Conservation (phyloP, 176 grass and related monocot genomes). For the Carex kokanica region DNA sequence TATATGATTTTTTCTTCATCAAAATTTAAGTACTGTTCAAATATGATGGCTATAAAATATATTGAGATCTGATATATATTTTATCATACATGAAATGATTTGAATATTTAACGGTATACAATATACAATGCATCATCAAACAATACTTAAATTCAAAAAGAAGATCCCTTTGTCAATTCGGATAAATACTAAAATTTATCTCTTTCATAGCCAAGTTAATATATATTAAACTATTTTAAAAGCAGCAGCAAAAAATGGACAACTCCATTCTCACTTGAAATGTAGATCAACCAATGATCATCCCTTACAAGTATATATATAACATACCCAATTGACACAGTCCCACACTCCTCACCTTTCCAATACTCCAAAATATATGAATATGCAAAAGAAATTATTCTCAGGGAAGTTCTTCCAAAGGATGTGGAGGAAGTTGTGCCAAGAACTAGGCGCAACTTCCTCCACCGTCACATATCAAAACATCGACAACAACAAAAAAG, state of each 20-base stretch:
- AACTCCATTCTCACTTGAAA: conserved; percentile 19
- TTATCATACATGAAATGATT: too few species aligned
- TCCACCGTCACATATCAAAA: neutral
- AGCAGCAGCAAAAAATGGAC: neutral
- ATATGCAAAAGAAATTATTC: conserved; percentile 31
- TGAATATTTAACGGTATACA: too few species aligned
- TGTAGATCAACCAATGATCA: neutral
- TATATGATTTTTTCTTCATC: too few species aligned
- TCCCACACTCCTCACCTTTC: neutral
- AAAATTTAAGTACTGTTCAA: too few species aligned
- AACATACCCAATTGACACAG: neutral
- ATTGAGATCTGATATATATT: too few species aligned
- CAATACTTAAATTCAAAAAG: neutral
- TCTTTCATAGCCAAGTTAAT: neutral
- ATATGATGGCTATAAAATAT: too few species aligned
- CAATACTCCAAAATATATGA: neutral
- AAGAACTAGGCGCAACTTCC: conserved; percentile 2
- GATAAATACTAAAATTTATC: neutral
- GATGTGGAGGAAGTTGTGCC: conserved; percentile 45
- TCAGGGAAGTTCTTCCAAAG: conserved; percentile 32
- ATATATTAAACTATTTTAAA: neutral
- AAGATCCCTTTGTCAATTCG: neutral
- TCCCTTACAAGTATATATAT: conserved; percentile 15
- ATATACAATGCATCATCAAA: too few species aligned
- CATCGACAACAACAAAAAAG: conserved; percentile 34